Base-by-base conservation (phyloP, 805 yeast species). In the Cyberlindnera petersonii region DNA sequence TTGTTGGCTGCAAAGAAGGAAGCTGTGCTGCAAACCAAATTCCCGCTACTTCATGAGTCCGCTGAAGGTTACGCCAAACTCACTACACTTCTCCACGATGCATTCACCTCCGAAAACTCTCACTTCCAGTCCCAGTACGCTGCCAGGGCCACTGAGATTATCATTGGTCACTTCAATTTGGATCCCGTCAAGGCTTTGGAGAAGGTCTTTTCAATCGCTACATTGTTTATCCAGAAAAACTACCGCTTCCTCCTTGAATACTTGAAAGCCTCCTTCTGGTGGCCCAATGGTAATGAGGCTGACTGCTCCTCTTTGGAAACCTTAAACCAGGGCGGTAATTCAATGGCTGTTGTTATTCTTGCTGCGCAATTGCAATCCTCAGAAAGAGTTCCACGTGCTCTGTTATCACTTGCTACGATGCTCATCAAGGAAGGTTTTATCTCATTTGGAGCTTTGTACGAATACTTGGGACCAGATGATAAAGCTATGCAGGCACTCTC, bases 51-150 rank as follows among this genome's bases (percentile, higher is more conserved):
- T 7, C 75, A 78, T 35, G 96, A 89, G 58, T 83, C 83, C 44
- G 65, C 78, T 18, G 87, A 82, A 53, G 97, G 96, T 1, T 88
- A 76, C 59, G 60, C 94, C 10, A 79, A 77, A 48, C 63, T 85
- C 23, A 57, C 78, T 1, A 69, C 69, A 2, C 75, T 79, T 33
- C 45, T 82, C 10, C 58, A 64, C 38, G 45, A 60, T 3, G 67
- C 77, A 2, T 62, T 73, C 37, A 50, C 53, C 19, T 66, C 69
- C 24, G 61, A 64, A 3, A 70, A 72, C 39, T 59, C 72, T 7
- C 45, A 51, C 4, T 62, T 52, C 28, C 71, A 74, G 49, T 61
- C 76, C 1, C 60, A 64, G 1, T 68, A 65, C 36, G 69, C 74
- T 9, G 55, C 70, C 9, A 59, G 69, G n/a, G 67, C 72, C 6